Percentiles rank a stretch among this genome's conserved stretches.
phyloP scores from a whole-genome alignment of 352 stramenopile species.

The Globisporangium middletonii region DNA sequence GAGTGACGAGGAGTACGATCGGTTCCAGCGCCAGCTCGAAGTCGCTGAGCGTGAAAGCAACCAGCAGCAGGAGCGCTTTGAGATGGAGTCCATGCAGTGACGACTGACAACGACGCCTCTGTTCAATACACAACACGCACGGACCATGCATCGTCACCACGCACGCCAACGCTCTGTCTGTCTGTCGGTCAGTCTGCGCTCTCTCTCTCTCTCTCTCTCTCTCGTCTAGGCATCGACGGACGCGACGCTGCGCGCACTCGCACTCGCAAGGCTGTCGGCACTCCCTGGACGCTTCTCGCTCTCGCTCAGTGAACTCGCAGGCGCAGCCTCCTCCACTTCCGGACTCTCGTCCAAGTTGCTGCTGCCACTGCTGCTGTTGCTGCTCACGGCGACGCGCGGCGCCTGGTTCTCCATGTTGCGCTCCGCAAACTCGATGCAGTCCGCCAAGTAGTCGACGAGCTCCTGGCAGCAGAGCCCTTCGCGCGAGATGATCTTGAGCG shows the following conservation, averaged over 20 bases:
- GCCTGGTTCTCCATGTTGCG: slow-evolving; percentile 39
- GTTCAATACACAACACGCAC: too few species aligned
- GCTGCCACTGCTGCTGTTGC: slow-evolving; percentile 18
- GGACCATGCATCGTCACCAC: background rate
- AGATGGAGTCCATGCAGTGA: slow-evolving; percentile 14
- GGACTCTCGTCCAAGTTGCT: slow-evolving; percentile 13
- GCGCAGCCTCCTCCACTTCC: slow-evolving; percentile 20
- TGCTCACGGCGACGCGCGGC: slow-evolving; percentile 20
- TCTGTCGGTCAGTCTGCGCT: background rate
- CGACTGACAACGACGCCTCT: too few species aligned
- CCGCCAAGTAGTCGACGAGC: slow-evolving; percentile 77
- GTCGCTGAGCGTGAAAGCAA: slow-evolving; percentile 4
- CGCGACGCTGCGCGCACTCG: slow-evolving; percentile 14
- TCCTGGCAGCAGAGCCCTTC: slow-evolving; percentile 80
- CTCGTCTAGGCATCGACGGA: background rate
- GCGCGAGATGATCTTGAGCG: slow-evolving; percentile 78
- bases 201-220: slow-evolving; percentile 8
- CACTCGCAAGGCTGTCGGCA: slow-evolving; percentile 31
- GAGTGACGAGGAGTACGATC: slow-evolving; percentile 3
- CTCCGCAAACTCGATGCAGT: slow-evolving; percentile 72
- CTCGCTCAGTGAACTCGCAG: background rate
- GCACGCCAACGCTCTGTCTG: background rate
- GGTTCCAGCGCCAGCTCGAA: slow-evolving; percentile 6
- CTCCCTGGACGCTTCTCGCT: slow-evolving; percentile 41
- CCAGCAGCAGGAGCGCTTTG: slow-evolving; percentile 7